phyloP scores from a whole-genome alignment of 345 rosid genomes.

The Anastatica hierochuntica region DNA sequence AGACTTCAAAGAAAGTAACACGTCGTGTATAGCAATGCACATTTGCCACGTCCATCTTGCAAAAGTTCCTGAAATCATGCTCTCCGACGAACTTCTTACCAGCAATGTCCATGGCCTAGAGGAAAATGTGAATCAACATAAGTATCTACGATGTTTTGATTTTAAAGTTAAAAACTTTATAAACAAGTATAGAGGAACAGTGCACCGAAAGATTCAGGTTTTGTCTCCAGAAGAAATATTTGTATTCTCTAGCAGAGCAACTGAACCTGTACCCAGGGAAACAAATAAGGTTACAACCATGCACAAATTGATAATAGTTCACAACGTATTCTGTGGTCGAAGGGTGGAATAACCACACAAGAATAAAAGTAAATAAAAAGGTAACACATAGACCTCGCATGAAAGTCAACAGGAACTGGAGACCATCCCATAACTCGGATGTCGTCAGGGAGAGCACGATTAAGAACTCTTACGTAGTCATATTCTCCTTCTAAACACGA shows the following conservation, averaged over 20 bases:
- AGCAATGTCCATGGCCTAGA: slow-evolving; percentile 72
- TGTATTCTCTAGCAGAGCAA: slow-evolving; percentile 75
- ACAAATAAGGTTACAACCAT: slow-evolving; percentile 10
- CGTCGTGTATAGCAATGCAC: slow-evolving; percentile 65
- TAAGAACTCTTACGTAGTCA: slow-evolving; percentile 78
- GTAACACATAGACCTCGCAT: slow-evolving; percentile 60
- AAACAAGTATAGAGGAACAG: slow-evolving; percentile 8
- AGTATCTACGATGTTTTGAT: slow-evolving; percentile 4
- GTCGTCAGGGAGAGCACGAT: slow-evolving; percentile 85
- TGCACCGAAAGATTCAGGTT: slow-evolving; percentile 56
- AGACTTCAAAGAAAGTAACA: slow-evolving; percentile 53
- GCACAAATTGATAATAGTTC: background rate
- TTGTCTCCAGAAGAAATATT: slow-evolving; percentile 70
- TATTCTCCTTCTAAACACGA: slow-evolving; percentile 54
- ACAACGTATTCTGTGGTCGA: background rate
- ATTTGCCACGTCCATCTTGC: slow-evolving; percentile 93
- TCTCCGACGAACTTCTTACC: slow-evolving; percentile 77
- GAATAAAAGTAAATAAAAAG: background rate
- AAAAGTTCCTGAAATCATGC: slow-evolving; percentile 87
- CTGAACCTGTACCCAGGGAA: slow-evolving; percentile 52
- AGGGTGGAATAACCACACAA: background rate
- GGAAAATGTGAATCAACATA: slow-evolving; percentile 12
- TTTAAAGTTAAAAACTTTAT: background rate
- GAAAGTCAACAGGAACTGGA: slow-evolving; percentile 73
- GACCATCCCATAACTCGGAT: slow-evolving; percentile 87